phyloP scores from a whole-genome alignment of 768 basidiomycete species.

The Hortiboletus campestris region DNA sequence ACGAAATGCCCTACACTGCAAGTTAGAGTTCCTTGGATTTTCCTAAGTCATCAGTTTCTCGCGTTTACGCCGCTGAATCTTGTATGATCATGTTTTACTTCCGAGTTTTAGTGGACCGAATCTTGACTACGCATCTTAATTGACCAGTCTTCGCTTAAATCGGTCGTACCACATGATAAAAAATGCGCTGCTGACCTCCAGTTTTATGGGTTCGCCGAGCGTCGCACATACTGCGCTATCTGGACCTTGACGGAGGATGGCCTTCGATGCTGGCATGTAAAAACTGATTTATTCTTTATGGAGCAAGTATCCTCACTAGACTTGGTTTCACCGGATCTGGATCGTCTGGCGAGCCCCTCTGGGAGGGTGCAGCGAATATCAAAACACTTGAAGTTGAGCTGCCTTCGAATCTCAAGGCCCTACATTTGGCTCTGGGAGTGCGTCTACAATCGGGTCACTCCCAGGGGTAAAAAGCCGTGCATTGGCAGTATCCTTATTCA shows the following conservation, averaged over 20 bases:
- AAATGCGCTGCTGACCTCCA: constrained; percentile 90
- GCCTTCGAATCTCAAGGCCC: constrained; percentile 84
- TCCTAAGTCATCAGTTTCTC: constrained; percentile 51
- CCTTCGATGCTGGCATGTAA: neutral
- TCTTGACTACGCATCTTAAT: constrained; percentile 79
- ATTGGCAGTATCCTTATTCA: constrained; percentile 84
- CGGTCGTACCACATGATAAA: constrained; percentile 60
- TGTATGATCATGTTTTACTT: constrained; percentile 80
- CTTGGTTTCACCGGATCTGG: constrained; percentile 88
- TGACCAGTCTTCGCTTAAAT: constrained; percentile 71
- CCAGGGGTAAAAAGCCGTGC: constrained; percentile 90
- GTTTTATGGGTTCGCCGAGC: constrained; percentile 73
- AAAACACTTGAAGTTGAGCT: constrained; percentile 78
- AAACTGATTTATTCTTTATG: constrained; percentile 43
- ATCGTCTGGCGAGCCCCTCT: constrained; percentile 64
- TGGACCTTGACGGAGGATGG: constrained; percentile 87
- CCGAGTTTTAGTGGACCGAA: constrained; percentile 93
- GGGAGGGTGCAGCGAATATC: constrained; percentile 92
- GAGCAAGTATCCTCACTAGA: constrained; percentile 90
- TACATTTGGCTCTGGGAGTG: constrained; percentile 97
- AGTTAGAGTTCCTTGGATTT: constrained; percentile 84
- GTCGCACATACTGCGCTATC: constrained; percentile 90
- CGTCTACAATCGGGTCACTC: constrained; percentile 94
- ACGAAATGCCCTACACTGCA: constrained; percentile 66
- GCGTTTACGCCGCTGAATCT: neutral